These are phyloP conservation scores for Capsicum pubescens DNA, from an alignment of 257 asterid genomes.

Conservation along the genomic window DNA sequence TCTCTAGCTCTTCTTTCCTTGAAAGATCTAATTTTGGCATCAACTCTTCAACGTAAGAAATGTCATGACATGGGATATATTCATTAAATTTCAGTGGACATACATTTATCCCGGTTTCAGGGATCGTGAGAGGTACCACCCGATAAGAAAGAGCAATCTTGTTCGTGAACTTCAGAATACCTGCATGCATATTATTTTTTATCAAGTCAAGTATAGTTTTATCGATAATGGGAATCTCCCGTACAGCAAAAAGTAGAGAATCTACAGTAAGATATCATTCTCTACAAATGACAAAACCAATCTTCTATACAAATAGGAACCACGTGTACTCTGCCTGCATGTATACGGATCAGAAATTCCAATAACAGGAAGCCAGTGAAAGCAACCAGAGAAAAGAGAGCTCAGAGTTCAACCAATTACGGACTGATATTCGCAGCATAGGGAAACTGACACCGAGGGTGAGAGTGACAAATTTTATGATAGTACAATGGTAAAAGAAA, in stretches of 20 bases:
- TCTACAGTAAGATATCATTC: background rate
- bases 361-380: background rate
- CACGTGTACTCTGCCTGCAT: conserved; percentile 41
- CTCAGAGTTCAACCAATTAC: background rate
- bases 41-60: conserved; percentile 71
- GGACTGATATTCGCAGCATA: background rate
- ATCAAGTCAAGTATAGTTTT: background rate
- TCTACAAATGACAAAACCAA: background rate
- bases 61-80: conserved; percentile 89
- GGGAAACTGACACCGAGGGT: background rate
- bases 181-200: conserved; percentile 42
- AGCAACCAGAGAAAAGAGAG: conserved; percentile 19
- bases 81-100: conserved; percentile 86
- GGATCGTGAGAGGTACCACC: conserved; percentile 59
- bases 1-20: conserved; percentile 84
- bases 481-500: background rate
- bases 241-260: background rate
- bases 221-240: background rate
- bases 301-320: background rate
- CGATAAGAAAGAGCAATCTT: conserved; percentile 71
- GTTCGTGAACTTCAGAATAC: conserved; percentile 56
- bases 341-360: background rate
- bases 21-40: conserved; percentile 69
- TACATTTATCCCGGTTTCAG: conserved; percentile 71
- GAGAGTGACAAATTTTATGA: background rate